These are phyloP conservation scores for Brettanomyces naardenensis DNA, from an alignment of 805 yeast genomes.

Conservation along the genomic window DNA sequence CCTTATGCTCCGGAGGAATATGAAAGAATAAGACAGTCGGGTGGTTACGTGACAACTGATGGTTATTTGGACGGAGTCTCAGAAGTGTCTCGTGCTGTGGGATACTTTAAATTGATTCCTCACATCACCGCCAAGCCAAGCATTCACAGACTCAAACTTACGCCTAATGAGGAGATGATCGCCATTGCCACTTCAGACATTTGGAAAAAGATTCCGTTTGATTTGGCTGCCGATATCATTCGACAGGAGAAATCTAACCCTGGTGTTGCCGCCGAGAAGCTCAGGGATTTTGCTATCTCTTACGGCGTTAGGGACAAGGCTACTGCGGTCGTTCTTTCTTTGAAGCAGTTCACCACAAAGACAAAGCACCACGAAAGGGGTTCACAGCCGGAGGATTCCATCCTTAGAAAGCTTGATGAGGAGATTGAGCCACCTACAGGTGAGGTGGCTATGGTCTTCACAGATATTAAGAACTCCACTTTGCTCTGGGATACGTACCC, in stretches of 20 bases:
- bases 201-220: constrained; percentile 80
- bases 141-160: constrained; percentile 50
- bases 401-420: constrained; percentile 72
- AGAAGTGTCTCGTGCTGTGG: constrained; percentile 85
- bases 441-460: constrained; percentile 89
- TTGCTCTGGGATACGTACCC: constrained; percentile 90
- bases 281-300: constrained; percentile 89
- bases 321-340: constrained; percentile 71
- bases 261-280: constrained; percentile 83
- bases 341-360: constrained; percentile 41
- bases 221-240: constrained; percentile 84
- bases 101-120: constrained; percentile 78
- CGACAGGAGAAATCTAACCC: constrained; percentile 78
- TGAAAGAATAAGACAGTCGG: constrained; percentile 82
- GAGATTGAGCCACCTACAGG: constrained; percentile 96
- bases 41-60: constrained; percentile 82
- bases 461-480: constrained; percentile 94
- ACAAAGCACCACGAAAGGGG: constrained; percentile 32
- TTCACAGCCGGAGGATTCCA: constrained; percentile 59
- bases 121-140: constrained; percentile 87
- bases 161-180: constrained; percentile 73
- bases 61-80: constrained; percentile 80
- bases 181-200: constrained; percentile 76
- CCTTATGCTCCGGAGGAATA: constrained; percentile 74
- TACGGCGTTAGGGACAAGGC: constrained; percentile 80